Evolutionary conservation across 768 basidiomycete genomes (phyloP).

Genomic region (Phylloporus rhodoxanthus): DNA sequence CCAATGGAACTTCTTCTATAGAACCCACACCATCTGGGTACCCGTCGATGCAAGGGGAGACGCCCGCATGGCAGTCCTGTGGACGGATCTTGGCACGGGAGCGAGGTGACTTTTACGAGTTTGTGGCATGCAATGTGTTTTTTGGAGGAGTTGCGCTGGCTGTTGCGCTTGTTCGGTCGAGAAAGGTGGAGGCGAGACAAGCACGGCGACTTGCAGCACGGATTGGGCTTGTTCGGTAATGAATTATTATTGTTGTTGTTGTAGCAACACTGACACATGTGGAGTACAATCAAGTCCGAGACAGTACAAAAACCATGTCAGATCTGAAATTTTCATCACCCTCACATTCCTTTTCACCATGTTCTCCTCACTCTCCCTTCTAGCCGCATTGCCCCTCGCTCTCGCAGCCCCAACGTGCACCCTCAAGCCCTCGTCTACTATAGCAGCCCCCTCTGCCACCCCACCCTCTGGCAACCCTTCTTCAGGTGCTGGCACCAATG

Average conservation of each 20-base stretch:
- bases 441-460: too few relatives aligned
- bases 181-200: constrained; percentile 63
- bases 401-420: constrained; percentile 27
- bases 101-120: constrained; percentile 85
- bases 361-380: constrained; percentile 20
- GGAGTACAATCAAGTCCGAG: background rate
- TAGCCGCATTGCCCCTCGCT: constrained; percentile 21
- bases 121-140: constrained; percentile 75
- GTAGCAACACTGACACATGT: background rate
- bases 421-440: constrained; percentile 7
- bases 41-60: constrained; percentile 41
- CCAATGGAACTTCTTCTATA: constrained; percentile 28
- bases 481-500: constrained; percentile 21
- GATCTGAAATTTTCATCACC: background rate
- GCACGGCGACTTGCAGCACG: constrained; percentile 80
- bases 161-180: constrained; percentile 64
- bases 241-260: background rate
- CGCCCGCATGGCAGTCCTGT: constrained; percentile 88
- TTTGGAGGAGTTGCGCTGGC: constrained; percentile 63
- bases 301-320: background rate
- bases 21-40: constrained; percentile 14
- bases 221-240: constrained; percentile 59
- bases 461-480: constrained; percentile 10
- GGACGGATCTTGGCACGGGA: constrained; percentile 79
- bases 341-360: constrained; percentile 20